Base-by-base conservation (phyloP, 179 eudicot species). In the Vitellaria paradoxa region DNA sequence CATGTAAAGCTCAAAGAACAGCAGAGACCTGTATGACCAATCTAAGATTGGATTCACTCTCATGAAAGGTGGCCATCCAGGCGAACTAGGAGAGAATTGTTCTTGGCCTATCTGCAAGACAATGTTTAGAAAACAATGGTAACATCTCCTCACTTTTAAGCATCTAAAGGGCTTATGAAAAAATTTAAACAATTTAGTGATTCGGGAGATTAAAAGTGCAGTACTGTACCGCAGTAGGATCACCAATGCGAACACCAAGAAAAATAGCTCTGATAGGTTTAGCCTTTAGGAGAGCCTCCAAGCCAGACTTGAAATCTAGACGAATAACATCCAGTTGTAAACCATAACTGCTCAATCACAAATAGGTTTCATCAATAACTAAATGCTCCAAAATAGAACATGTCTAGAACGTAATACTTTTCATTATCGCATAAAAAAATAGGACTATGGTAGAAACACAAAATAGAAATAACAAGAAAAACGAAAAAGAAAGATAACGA, bases 51-150 rank as follows among this genome's bases (percentile, higher is more conserved):
- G 98, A 80, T 96, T 96, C 81, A 96, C 97, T 89, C 99, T 92
- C 99, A 96, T 96, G 85, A 96, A 96, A 74, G 97, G 85, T 24
- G 99, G 99, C 99, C 99, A 96, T 75, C 99, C 98, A 45, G 96
- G 96, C 23, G 97, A 94, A 82, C 98, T 96, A 65, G 99, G 98
- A 6, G 98, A 94, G 84, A 94, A 96, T 80, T 94, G 97, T 83
- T 94, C 98, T 84, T 96, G 99, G 57, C 99, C 99, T 74, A 96
- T 96, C 98, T 94, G 91, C 77, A 85, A 75, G 62, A 80, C 52
- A 66, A 23, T 59, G 50, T 23, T 40, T 53, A 69, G 59, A 50
- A 73, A 65, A 42, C 30, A 57, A n/a, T 23, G 23, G 26, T 50
- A 4, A 63, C 7, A 55, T 42, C 61, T 20, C 47, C 45, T 10